Base-by-base conservation (phyloP, 2,329 filamentous ascomycete genomes). In the Ophiosphaerella narmari region DNA sequence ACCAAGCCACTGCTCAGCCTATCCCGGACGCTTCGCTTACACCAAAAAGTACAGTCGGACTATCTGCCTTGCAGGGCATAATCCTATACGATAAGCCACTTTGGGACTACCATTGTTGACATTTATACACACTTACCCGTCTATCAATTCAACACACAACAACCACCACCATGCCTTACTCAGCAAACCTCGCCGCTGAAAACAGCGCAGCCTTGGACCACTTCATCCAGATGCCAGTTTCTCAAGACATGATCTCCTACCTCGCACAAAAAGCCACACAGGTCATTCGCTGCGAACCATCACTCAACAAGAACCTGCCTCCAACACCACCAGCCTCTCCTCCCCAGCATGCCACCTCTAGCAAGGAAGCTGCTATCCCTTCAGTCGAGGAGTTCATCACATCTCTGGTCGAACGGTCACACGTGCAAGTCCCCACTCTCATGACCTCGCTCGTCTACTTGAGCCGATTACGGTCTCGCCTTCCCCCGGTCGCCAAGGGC, bases 361-460 rank as follows among this genome's bases (percentile, higher is more conserved):
- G 83, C 53, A 71, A 77, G 47, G 80, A 80, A 52, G 70, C 76
- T 24, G 48, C 67, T 24, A 69, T 99, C 29, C 94, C 94, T 3
- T 87, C 89, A 0, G 79, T 97, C 32, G 90, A 96, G 74, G 84
- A 86, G 50, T 99, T 97, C 81, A 97, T 99, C 77, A 87, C 85
- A 43, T 91, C 91, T 57, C 83, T 99, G 26, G 92, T 97, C 54
- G 85, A 90, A 68, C 88, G 89, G 53, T 97, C 93, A 60, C 96
- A 97, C 74, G 94, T 97, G 26, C 93, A 97, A 80, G 92, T 97
- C 45, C 90, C 94, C 11, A 99, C 94, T 7, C 83, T 99, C 62
- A 97, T 99, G 94, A 93, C 91, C 32, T 92, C 92, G 7, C 83
- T 99, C 35, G 91, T 97, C 73, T 99, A 97, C 81, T 87, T 99